Conservation (phyloP, 768 basidiomycete species). For the Dendrothele bispora region DNA sequence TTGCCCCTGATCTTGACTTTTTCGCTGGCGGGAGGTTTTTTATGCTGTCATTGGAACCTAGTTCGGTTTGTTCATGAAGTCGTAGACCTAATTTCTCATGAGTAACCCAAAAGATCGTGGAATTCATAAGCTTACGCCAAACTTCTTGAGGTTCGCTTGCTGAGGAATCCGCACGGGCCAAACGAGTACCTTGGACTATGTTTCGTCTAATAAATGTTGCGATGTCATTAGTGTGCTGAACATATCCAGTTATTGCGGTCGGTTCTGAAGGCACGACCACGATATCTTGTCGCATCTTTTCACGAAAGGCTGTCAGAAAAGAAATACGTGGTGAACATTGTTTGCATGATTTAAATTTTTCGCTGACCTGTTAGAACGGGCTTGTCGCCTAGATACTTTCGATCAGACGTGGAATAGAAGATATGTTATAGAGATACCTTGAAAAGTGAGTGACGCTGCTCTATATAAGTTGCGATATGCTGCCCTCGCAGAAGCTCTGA, state of each 20-base stretch:
- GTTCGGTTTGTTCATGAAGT: conserved; percentile 51
- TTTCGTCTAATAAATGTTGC: conserved; percentile 77
- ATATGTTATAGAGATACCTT: conserved; percentile 38
- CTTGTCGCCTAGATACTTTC: conserved; percentile 47
- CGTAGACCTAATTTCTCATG: conserved; percentile 61
- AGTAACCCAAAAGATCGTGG: conserved; percentile 27
- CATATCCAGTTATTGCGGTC: conserved; percentile 50
- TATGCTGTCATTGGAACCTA: conserved; percentile 82
- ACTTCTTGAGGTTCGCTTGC: too few relatives aligned
- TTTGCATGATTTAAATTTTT: conserved; percentile 9
- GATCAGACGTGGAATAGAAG: conserved; percentile 1
- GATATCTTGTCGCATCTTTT: conserved; percentile 66
- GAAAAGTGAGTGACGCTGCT: conserved; percentile 65
- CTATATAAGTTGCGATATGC: conserved; percentile 74
- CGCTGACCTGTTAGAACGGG: conserved; percentile 51
- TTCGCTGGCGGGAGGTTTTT: conserved; percentile 63
- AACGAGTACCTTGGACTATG: too few relatives aligned
- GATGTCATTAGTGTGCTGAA: conserved; percentile 65
- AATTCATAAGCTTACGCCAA: conserved; percentile 59
- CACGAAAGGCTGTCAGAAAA: conserved; percentile 64
- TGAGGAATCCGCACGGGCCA: too few relatives aligned
- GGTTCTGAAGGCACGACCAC: conserved; percentile 38
- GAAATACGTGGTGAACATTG: neutral
- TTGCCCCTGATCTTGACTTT: conserved; percentile 17
- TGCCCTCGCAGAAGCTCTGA: conserved; percentile 67